Base-by-base conservation (phyloP, 441 rosid genomes). In the Isatis lusitanica region DNA sequence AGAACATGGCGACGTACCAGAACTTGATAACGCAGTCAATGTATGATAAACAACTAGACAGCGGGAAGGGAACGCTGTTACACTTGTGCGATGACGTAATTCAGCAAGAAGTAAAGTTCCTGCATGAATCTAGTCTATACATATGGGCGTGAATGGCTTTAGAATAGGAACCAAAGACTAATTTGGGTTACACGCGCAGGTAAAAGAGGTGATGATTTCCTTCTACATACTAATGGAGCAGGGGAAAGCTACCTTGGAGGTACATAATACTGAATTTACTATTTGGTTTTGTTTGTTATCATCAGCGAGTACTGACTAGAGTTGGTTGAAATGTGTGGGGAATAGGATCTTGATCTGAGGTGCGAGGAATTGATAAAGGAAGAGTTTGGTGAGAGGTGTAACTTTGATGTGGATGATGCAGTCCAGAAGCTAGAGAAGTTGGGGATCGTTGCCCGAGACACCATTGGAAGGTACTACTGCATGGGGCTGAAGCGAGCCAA, bases 371-470 rank as follows among this genome's bases (percentile, higher is more conserved):
- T 96, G 63, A 91, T 93, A 36, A 86, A 85, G 59, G 90, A 93
- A 61, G 91, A 89, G 84, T 96, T 93, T 74, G 86, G 76, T 30
- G 93, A 84, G 82, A 83, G 84, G 78, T 90, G 97, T 77, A 90
- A 96, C 75, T 95, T 95, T 79, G 97, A 93, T 57, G 98, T 96
- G 79, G 99, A 91, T 57, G 97, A 93, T 83, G 99, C 99, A 47
- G 85, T 96, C 72, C 75, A 82, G 63, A 96, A 96, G 87, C 81
- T 96, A 56, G 92, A 91, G 85, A 96, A 87, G 83, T 74, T 96
- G 78, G 92, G 96, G 63, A 89, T 96, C 8, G 88, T 95, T 78
- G 42, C 85, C 63, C 90, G 85, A 89, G 99, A 94, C 76, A 75
- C 89, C 11, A 80, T 84, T n/a, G 97, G 98, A 70, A 84, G 86